A percentile compares a stretch with the other conserved stretches of the same genome.
These are phyloP conservation scores for Aquilaria yunnanensis DNA, from an alignment of 345 rosid species.

Conservation along the genomic window DNA sequence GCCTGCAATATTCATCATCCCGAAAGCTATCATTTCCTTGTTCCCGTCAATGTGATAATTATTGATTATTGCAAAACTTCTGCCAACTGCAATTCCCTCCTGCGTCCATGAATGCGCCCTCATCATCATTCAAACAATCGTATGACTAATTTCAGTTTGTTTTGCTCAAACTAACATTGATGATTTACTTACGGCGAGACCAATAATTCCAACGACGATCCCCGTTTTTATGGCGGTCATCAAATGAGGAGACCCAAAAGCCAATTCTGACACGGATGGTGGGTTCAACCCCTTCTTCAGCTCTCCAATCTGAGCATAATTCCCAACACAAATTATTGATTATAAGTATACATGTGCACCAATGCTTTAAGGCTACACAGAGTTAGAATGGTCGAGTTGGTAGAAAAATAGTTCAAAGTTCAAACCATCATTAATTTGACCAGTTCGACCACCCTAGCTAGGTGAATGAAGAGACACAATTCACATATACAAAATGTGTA, in stretches of 20 bases:
- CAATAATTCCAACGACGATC: slow-evolving; percentile 76
- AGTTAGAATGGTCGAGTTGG: too few relatives aligned
- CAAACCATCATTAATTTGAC: too few relatives aligned
- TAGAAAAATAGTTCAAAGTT: too few relatives aligned
- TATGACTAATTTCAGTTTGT: not conserved
- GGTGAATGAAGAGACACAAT: too few relatives aligned
- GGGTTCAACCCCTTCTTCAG: slow-evolving; percentile 90
- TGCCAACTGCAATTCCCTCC: slow-evolving; percentile 98
- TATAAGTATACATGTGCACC: too few relatives aligned
- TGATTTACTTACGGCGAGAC: slow-evolving; percentile 63
- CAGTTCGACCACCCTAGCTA: too few relatives aligned
- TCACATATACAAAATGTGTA: too few relatives aligned
- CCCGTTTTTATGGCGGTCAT: slow-evolving; percentile 66
- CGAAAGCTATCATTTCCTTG: slow-evolving; percentile 97
- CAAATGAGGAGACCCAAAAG: slow-evolving; percentile 63
- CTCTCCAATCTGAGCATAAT: slow-evolving; percentile 57
- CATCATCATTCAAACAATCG: not conserved
- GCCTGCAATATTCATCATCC: slow-evolving; percentile 89
- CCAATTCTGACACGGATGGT: slow-evolving; percentile 49
- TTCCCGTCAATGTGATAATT: slow-evolving; percentile 90
- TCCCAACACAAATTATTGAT: too few relatives aligned
- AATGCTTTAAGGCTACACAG: too few relatives aligned
- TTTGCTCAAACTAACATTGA: too few relatives aligned
- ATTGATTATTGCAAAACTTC: slow-evolving; percentile 89
- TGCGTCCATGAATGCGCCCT: slow-evolving; percentile 13